Evolutionary conservation across 306 rosid genomes (phyloP), one percentile per base, ranked within the genome.

Genomic region (Cucurbita argyrosperma): DNA sequence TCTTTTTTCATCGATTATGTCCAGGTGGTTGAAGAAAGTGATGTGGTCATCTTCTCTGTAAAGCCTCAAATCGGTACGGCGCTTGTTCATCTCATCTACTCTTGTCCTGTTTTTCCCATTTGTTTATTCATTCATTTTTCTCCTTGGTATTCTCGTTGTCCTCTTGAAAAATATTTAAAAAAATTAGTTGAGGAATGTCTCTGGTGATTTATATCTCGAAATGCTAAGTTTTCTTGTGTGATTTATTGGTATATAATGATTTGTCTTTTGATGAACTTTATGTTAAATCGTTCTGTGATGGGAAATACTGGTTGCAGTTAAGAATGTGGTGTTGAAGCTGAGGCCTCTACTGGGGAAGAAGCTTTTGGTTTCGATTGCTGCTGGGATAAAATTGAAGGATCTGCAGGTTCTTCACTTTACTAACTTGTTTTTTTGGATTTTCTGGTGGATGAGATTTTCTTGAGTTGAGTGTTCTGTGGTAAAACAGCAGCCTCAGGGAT

Each of bases 321-420:
- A 88, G 73, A 85, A 83, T 12, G 96, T 68, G 61, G 77, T 89
- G 10, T 72, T 71, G 83, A 81, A 88, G 76, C 78, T 95, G 83
- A 80, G 50, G 84, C 96, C 97, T 43, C 79, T 79, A 35, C 83
- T 95, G 46, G 76, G 64, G 76, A 86, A 87, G 82, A 91, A 95
- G 87, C 97, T 91, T 77, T 83, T 95, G 58, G 97, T 95, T 82
- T 95, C 97, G 2, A 84, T 95, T 81, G 97, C 97, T 72, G 99
- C 99, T 70, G 99, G 99, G 55, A 63, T 89, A 77, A 95, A 87
- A 80, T 69, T 95, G 87, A 85, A 89, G 79, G 99, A 95, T 87
- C 89, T 95, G 64, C 96, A 89, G 99, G 97, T 94, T 54, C 76
- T 61, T 5, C 0, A 76, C 23, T 37, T 71, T 15, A 35, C 6